Percentiles rank a stretch among this genome's conserved stretches.
phyloP scores from a whole-genome alignment of 257 asterid species.

The Solanum bulbocastanum region DNA sequence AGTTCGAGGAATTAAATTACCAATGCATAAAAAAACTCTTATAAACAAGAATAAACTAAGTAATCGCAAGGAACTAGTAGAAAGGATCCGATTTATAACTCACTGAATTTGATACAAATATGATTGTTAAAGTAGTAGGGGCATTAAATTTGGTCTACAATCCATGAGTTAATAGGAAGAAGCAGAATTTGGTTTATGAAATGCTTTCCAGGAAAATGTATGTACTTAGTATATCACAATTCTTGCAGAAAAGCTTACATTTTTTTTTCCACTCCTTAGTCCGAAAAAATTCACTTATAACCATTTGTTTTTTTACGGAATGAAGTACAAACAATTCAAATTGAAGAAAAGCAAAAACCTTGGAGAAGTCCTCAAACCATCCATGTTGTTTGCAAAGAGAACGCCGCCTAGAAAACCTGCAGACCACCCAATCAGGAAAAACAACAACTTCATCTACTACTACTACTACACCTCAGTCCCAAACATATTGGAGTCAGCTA shows the following conservation, averaged over 20 bases:
- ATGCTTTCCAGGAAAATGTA: neutral
- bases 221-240: neutral
- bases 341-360: neutral
- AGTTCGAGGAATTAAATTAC: neutral
- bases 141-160: neutral
- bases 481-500: neutral
- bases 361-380: neutral
- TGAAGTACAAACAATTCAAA: neutral
- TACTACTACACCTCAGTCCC: neutral
- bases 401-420: conserved; percentile 13
- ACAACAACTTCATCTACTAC: neutral
- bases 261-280: neutral
- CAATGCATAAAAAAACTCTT: neutral
- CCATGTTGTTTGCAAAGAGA: neutral
- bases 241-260: neutral
- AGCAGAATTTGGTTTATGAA: neutral
- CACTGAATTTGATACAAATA: neutral
- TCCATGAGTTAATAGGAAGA: neutral
- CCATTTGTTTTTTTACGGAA: neutral
- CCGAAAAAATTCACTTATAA: neutral
- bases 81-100: neutral
- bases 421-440: neutral
- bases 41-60: neutral
- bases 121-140: neutral
- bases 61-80: neutral